Percentiles rank a stretch among this genome's conserved stretches.
Evolutionary conservation across 768 basidiomycete genomes (phyloP).

Genomic region (Lactarius evosmus): DNA sequence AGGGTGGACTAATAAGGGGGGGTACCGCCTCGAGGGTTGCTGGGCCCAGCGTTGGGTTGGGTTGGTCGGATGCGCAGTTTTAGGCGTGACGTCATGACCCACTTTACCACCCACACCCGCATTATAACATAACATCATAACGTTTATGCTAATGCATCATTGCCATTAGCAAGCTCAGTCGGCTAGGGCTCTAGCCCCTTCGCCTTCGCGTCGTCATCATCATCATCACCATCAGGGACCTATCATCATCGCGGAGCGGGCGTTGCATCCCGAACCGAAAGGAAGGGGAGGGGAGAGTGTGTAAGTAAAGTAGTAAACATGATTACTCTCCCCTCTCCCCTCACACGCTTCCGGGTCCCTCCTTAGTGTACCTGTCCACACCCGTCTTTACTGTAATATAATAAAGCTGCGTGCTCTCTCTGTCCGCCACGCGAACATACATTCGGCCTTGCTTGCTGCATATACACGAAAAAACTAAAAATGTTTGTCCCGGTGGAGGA

Average conservation of each 20-base stretch:
- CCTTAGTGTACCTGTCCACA: not conserved
- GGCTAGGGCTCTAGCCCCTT: not conserved
- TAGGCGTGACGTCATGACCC: too few species aligned
- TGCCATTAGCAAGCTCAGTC: not conserved
- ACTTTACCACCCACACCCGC: too few species aligned
- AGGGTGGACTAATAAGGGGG: not conserved
- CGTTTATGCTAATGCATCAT: not conserved
- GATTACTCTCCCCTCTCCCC: too few species aligned
- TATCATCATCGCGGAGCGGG: not conserved
- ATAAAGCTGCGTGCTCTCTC: too few species aligned
- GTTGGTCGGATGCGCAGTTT: too few species aligned
- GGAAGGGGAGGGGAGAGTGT: not conserved
- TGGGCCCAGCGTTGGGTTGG: too few species aligned
- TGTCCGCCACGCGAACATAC: too few species aligned
- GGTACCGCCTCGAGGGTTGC: not conserved
- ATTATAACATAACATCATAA: not conserved
- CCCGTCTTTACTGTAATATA: too few species aligned
- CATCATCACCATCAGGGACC: not conserved
- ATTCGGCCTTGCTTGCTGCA: not conserved
- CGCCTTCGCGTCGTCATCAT: not conserved
- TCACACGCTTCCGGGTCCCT: too few species aligned
- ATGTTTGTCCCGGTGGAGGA: too few species aligned
- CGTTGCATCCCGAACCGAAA: not conserved
- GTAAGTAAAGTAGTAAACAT: too few species aligned
- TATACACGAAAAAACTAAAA: too few species aligned